Evolutionary conservation across 2,329 filamentous ascomycete genomes (phyloP), one percentile per base, ranked within the genome.

Genomic region (Colletotrichum incanum): DNA sequence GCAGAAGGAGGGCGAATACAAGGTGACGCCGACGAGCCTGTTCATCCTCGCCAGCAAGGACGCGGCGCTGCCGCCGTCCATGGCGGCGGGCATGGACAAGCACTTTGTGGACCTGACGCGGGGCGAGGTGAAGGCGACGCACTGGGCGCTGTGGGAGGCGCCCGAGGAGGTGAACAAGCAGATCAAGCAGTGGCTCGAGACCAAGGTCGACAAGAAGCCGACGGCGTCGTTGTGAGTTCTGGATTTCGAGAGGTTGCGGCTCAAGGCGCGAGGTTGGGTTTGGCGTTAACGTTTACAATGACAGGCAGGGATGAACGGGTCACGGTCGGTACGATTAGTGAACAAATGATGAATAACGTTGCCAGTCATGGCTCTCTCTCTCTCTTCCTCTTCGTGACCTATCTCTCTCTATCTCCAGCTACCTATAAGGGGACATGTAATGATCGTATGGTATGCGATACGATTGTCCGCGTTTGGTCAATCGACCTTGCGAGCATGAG

Each of bases 81-180:
- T 98, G 89, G 88, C 92, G 1, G 83, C 82, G 31, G 89, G 89
- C 0, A 98, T 98, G 94, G 91, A 91, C 26, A 84, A 86, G 74
- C 84, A 85, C 74, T 90, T 96, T 72, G 88, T 89, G 2, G 87
- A 90, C 58, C 81, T 97, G 77, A 93, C 89, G 9, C 86, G 87
- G 72, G 87, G 84, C 11, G 89, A 93, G 79, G 92, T 98, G 9
- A 66, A 91, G 45, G 88, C 92, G 0, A 85, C 87, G 23, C 96
- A 98, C 82, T 98, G 96, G 96, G 93, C 92, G 56, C 83, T 97
- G 79, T 92, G 90, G 85, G 90, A 98, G 85, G 89, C 89, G 74
- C 87, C 92, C 0, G 88, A 86, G 28, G 89, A 92, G 76, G 89
- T 94, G 3, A 98, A 98, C 81, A 80, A 79, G 61, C 84, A 91